Percentiles rank a stretch among this genome's conserved stretches.
phyloP scores from a whole-genome alignment of 441 rosid species.

The Adansonia madagascariensis region DNA sequence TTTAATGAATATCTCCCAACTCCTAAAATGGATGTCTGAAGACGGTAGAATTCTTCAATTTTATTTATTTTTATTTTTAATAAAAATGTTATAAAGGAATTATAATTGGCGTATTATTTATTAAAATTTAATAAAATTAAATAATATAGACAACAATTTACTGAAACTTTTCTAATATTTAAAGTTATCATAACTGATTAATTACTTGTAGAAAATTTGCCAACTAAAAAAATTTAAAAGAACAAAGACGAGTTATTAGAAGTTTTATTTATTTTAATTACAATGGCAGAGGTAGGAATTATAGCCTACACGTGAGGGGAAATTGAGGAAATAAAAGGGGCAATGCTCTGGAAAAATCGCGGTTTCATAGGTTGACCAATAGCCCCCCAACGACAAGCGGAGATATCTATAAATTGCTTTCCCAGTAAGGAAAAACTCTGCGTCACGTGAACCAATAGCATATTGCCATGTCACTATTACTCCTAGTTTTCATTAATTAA shows the following conservation, averaged over 20 bases:
- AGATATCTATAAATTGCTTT: neutral
- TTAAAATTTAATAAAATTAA: no score
- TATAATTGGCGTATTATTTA: neutral
- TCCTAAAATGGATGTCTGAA: no score
- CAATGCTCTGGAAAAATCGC: slow-evolving; percentile 11
- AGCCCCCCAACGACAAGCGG: neutral
- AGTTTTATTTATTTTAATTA: neutral
- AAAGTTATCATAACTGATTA: neutral
- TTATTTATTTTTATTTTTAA: no score
- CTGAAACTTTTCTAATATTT: no score
- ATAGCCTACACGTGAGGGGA: neutral
- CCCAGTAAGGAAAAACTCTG: neutral
- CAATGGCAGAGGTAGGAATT: neutral
- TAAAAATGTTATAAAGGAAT: neutral
- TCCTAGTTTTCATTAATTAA: neutral
- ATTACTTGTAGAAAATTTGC: neutral
- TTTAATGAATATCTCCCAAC: no score
- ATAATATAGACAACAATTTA: no score
- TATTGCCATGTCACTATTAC: slow-evolving; percentile 10
- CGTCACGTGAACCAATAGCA: slow-evolving; percentile 19
- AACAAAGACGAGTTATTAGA: neutral
- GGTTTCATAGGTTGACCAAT: neutral
- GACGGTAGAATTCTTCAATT: no score
- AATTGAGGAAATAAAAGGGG: neutral
- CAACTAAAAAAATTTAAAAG: no score